These are phyloP conservation scores for Remersonia thermophila DNA, from an alignment of 2,329 filamentous ascomycete genomes.

Conservation along the genomic window DNA sequence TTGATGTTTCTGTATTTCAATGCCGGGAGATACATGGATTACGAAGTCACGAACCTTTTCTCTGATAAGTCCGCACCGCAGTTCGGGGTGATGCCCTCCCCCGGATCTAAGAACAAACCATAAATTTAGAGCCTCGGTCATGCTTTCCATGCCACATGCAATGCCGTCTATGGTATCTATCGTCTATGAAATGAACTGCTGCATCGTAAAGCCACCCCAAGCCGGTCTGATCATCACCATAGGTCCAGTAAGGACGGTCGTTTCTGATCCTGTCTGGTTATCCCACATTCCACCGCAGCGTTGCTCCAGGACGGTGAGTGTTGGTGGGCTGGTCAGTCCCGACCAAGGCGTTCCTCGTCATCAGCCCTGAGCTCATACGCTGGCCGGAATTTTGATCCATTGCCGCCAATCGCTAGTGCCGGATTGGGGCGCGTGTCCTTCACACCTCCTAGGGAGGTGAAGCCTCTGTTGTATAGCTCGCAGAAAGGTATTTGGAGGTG, in stretches of 20 bases:
- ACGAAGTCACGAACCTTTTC: too few relatives aligned
- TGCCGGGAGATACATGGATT: too few relatives aligned
- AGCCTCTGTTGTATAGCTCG: constrained; percentile 71
- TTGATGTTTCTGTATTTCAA: too few relatives aligned
- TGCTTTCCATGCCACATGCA: not conserved
- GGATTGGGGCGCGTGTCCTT: constrained; percentile 87
- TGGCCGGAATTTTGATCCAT: constrained; percentile 44
- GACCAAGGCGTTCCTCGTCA: constrained; percentile 64
- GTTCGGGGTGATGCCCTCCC: too few relatives aligned
- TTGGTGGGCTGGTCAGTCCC: constrained; percentile 36
- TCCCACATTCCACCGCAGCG: too few relatives aligned
- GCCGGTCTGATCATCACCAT: too few relatives aligned
- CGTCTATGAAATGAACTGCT: constrained; percentile 6
- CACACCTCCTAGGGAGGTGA: constrained; percentile 83
- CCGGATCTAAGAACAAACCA: too few relatives aligned
- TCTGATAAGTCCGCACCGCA: too few relatives aligned
- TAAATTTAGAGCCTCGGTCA: not conserved
- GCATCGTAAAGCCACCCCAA: not conserved
- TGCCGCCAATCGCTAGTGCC: constrained; percentile 33
- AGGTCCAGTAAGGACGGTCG: too few relatives aligned
- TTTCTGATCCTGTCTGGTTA: too few relatives aligned
- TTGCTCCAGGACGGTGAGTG: too few relatives aligned
- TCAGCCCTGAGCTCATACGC: constrained; percentile 67
- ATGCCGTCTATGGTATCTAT: constrained; percentile 11
- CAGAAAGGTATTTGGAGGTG: constrained; percentile 76